Percentiles rank a stretch among this genome's conserved stretches.
These are phyloP conservation scores for Fusarium sp. DNA, from an alignment of 2,329 filamentous ascomycete species.

Conservation along the genomic window DNA sequence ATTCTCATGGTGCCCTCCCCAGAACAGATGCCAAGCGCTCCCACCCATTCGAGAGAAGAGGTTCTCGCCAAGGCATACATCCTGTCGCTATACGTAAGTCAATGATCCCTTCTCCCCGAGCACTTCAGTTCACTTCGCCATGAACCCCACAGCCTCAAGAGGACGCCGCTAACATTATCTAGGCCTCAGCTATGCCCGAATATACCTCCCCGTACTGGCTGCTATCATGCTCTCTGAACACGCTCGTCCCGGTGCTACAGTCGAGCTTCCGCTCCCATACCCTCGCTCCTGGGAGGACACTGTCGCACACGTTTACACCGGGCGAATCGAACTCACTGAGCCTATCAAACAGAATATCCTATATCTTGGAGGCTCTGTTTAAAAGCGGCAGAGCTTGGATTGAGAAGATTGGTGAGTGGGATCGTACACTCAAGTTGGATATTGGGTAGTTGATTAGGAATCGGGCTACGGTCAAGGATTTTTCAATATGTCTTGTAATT, in stretches of 20 bases:
- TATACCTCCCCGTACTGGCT: constrained; percentile 65
- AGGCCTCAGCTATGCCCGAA: constrained; percentile 53
- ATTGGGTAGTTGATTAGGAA: not conserved
- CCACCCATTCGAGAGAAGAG: constrained; percentile 23
- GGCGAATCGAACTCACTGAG: constrained; percentile 59
- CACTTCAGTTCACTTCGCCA: not conserved
- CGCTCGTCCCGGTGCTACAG: constrained; percentile 64
- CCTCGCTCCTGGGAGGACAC: constrained; percentile 69
- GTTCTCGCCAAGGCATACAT: constrained; percentile 17
- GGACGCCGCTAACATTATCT: constrained; percentile 10
- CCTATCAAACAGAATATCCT: constrained; percentile 66
- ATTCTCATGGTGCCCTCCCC: constrained; percentile 27
- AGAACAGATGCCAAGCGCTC: not conserved
- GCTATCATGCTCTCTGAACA: constrained; percentile 67
- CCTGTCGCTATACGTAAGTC: constrained; percentile 47
- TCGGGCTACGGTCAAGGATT: not conserved
- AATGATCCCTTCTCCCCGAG: constrained; percentile 20
- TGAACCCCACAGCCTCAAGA: not conserved
- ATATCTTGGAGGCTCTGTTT: constrained; percentile 66
- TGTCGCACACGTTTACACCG: constrained; percentile 68
- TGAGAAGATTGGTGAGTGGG: too few species aligned
- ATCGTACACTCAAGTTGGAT: not conserved
- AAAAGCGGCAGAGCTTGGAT: constrained; percentile 6
- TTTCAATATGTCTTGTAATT: constrained; percentile 7
- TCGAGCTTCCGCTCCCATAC: constrained; percentile 70